phyloP scores from a whole-genome alignment of 768 basidiomycete species.

The Mycena rosella region DNA sequence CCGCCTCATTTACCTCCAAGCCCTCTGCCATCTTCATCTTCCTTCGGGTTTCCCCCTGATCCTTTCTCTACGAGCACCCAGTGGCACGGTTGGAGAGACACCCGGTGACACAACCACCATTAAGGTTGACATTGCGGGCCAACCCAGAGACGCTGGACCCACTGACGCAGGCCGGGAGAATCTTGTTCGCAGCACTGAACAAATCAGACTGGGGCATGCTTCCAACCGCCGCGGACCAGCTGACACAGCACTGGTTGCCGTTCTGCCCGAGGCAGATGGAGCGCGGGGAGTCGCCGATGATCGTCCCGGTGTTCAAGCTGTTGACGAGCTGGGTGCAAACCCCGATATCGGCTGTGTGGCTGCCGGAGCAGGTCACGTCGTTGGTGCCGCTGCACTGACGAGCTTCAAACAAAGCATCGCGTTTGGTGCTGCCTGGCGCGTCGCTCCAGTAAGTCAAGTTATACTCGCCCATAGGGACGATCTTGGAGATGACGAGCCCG shows the following conservation, averaged over 20 bases:
- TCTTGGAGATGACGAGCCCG: slow-evolving; percentile 1
- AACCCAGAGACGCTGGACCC: no score
- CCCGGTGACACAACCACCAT: neutral
- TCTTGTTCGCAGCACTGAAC: neutral
- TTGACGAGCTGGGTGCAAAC: slow-evolving; percentile 1
- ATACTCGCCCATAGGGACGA: slow-evolving; percentile 8
- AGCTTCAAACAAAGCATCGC: neutral
- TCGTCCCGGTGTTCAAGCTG: neutral
- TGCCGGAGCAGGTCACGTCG: slow-evolving; percentile 11
- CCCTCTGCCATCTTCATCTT: no score
- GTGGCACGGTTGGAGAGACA: slow-evolving; percentile 17
- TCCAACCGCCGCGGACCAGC: slow-evolving; percentile 9
- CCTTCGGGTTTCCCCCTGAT: no score
- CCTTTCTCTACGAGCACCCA: neutral
- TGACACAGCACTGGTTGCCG: slow-evolving; percentile 8
- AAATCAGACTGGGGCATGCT: neutral
- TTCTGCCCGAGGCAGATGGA: slow-evolving; percentile 1
- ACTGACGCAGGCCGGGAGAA: neutral
- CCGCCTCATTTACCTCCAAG: no score
- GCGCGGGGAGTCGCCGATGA: slow-evolving; percentile 4
- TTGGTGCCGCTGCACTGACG: slow-evolving; percentile 5
- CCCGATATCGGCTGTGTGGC: neutral
- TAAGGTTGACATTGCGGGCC: no score
- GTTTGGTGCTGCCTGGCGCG: neutral
- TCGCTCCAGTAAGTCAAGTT: slow-evolving; percentile 17